Conservation (phyloP, 2,329 filamentous ascomycete genomes). For the Chaetomiaceae sp. region DNA sequence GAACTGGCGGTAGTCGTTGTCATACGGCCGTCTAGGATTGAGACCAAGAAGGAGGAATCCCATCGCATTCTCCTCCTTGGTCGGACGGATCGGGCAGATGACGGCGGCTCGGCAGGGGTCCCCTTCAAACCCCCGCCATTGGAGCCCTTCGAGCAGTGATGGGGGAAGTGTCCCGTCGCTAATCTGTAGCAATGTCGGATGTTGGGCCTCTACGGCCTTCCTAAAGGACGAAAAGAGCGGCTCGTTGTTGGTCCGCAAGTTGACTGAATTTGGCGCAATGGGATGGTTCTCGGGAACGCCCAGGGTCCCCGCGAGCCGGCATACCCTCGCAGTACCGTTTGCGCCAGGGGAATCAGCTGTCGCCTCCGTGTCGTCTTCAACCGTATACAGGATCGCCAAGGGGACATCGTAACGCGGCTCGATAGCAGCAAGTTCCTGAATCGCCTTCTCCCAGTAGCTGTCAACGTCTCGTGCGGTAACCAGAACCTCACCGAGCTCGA, state of each 20-base stretch:
- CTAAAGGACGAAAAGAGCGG: slow-evolving; percentile 39
- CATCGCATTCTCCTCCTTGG: slow-evolving; percentile 60
- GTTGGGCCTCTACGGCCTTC: slow-evolving; percentile 35
- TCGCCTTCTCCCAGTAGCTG: slow-evolving; percentile 45
- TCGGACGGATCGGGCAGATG: slow-evolving; percentile 63
- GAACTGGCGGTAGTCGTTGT: slow-evolving; percentile 68
- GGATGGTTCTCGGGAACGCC: slow-evolving; percentile 43
- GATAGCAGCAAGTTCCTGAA: slow-evolving; percentile 42
- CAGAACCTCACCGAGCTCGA: slow-evolving; percentile 44
- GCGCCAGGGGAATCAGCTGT: slow-evolving; percentile 22
- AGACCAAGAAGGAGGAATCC: slow-evolving; percentile 66
- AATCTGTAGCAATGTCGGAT: slow-evolving; percentile 40
- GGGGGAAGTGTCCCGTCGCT: slow-evolving; percentile 53
- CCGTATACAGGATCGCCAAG: slow-evolving; percentile 48
- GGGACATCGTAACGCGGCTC: slow-evolving; percentile 47
- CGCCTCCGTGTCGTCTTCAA: slow-evolving; percentile 39
- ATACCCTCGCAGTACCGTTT: slow-evolving; percentile 34
- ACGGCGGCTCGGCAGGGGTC: slow-evolving; percentile 62
- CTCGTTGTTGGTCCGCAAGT: slow-evolving; percentile 35
- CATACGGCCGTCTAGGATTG: slow-evolving; percentile 67
- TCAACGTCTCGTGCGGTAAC: slow-evolving; percentile 41
- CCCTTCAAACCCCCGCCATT: slow-evolving; percentile 57
- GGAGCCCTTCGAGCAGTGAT: slow-evolving; percentile 54
- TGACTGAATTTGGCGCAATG: slow-evolving; percentile 38
- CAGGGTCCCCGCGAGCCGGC: slow-evolving; percentile 42